Base-by-base conservation (phyloP, 176 grass and related monocot genomes). In the Aegilops speltoides region DNA sequence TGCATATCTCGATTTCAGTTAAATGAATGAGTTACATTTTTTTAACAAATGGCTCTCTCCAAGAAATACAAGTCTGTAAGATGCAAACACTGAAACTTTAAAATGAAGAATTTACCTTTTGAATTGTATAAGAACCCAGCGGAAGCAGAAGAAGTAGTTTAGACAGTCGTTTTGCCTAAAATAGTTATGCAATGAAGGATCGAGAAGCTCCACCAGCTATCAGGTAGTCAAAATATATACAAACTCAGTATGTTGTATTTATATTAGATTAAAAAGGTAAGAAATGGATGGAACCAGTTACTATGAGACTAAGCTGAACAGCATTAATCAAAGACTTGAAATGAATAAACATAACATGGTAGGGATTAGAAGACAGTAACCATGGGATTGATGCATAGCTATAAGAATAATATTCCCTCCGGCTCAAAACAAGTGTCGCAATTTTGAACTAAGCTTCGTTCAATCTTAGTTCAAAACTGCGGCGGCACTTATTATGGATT, bases 51-150 rank as follows among this genome's bases (percentile, higher is more conserved):
- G 28, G 56, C 1, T 22, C 56, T 22, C 56, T 43, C 34, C 17
- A 68, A 77, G 16, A 86, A 77, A 70, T 76, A 32, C 10, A 72
- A 82, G 71, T 48, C 26, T 4, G 4, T 22, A 63, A 73, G 36
- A 79, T 61, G 76, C 19, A 88, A 88, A 63, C n/a, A 9, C 2
- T 84, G 20, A 3, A 80, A 32, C 38, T 81, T 68, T 8, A 69
- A 64, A 26, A 3, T 1, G 60, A 60, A 16, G 3, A 62, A 79
- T 36, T 67, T 94, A 94, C 97, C 97, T 92, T 87, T 99, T 99
- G 85, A 99, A 99, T 77, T 99, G 97, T 96, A 99, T 99, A 84
- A 99, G 97, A 87, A 99, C 93, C 97, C 97, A 99, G 33, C 97
- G 92, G 76, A 99, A 99, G 82, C 97, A 99, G 88, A 99, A 96